Base-by-base conservation (phyloP, 2,329 filamentous ascomycete species). In the Arthrinium phaeospermum region DNA sequence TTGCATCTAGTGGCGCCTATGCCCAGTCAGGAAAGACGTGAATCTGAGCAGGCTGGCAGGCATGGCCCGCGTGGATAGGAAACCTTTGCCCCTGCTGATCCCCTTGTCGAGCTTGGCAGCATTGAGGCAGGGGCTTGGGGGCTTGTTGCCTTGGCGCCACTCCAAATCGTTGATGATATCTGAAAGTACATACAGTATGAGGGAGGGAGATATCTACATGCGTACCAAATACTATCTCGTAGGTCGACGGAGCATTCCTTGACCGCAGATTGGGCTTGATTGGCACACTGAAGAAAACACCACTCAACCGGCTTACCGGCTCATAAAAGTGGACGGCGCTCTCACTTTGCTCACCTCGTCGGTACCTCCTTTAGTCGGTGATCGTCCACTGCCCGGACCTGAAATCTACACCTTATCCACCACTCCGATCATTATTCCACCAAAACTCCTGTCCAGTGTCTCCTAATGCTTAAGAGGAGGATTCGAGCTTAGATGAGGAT, bases 251-350 rank as follows among this genome's bases (percentile, higher is more conserved):
- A 61, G 22, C 22, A 30, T 61, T 37, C 53, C 53, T 34, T n/a
- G 53, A 61, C 53, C 53, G 53, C 27, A 61, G 53, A 61, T 61
- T 34, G 53, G 53, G 19, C 34, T 61, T 61, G 53, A 61, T 61
- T 61, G 53, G 53, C 57, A 3, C 34, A 22, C n/a, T 34, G 34
- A 64, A 64, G n/a, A 64, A 22, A 64, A 64, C 34, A 41, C 30
- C 30, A 34, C 27, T 19, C 19, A 22, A 61, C 53, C 53, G 53
- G 51, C 51, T 57, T 57, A 34, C 30, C 51, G 51, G 53, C 53
- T 61, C 53, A 37, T 30, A 37, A 30, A 34, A 61, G 30, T 13
- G 30, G 30, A 61, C 10, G 53, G 19, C 7, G 46, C 57, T 41
- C 34, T 19, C 14, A 10, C 51, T 57, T 34, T 34, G 37, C 22